These are phyloP conservation scores for Pinus taeda DNA, from an alignment of 75 land plant species.

Conservation along the genomic window DNA sequence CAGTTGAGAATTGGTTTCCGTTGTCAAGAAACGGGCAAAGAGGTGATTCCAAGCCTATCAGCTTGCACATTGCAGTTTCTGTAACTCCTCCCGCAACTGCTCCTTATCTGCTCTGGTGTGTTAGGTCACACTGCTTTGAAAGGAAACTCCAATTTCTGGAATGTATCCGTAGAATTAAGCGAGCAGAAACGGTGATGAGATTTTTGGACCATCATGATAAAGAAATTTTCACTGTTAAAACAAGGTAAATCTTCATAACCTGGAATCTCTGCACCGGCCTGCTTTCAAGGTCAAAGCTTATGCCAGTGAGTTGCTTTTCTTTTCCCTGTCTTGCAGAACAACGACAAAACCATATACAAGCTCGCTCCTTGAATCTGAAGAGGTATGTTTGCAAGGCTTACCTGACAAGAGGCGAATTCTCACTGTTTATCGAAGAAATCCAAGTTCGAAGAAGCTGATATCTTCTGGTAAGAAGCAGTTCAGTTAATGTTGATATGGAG, in stretches of 20 bases:
- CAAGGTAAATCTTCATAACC: slow-evolving; percentile 29
- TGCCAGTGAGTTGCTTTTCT: neutral
- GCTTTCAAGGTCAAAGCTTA: slow-evolving; percentile 1
- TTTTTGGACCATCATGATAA: slow-evolving; percentile 41
- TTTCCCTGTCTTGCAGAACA: neutral
- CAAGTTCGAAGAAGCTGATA: neutral
- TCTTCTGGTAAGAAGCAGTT: slow-evolving; percentile 4
- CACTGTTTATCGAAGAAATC: neutral
- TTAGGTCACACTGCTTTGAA: slow-evolving; percentile 17
- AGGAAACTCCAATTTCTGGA: slow-evolving; percentile 32
- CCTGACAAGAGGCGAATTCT: slow-evolving; percentile 4
- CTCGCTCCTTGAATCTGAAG: neutral
- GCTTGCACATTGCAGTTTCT: slow-evolving; percentile 47
- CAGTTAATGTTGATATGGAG: neutral
- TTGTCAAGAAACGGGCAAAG: slow-evolving; percentile 11
- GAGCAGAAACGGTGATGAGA: slow-evolving; percentile 20
- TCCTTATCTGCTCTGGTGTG: slow-evolving; percentile 32
- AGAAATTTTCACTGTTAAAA: slow-evolving; percentile 42
- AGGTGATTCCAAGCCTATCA: slow-evolving; percentile 18
- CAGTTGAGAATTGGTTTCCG: slow-evolving; percentile 52
- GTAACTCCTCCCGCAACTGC: slow-evolving; percentile 47
- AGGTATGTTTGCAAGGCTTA: neutral
- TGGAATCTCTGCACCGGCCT: neutral
- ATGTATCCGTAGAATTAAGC: slow-evolving; percentile 23
- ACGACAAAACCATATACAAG: neutral